Conservation (phyloP, 176 grass and related monocot species). For the Musa schizocarpa region DNA sequence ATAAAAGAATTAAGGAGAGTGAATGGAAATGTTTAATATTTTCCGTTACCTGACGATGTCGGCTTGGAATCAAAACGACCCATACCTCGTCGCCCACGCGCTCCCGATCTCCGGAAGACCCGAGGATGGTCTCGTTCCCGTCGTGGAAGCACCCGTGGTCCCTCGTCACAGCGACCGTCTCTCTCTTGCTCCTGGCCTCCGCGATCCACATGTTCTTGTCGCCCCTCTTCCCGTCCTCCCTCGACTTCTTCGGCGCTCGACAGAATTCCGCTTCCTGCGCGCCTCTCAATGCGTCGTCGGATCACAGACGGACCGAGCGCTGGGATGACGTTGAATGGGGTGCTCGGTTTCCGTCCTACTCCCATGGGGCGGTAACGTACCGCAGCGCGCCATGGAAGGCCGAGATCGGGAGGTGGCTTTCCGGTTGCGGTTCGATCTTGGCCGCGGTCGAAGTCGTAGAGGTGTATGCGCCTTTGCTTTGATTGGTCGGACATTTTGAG, state of each 20-base stretch:
- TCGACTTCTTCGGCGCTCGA: slow-evolving; percentile 34
- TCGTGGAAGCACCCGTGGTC: slow-evolving; percentile 42
- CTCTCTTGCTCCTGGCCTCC: slow-evolving; percentile 33
- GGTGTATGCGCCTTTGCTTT: slow-evolving; percentile 13
- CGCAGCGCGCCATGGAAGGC: slow-evolving; percentile 58
- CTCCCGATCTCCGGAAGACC: no score
- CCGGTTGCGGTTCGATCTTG: slow-evolving; percentile 35
- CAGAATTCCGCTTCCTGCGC: background rate
- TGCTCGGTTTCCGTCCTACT: slow-evolving; percentile 38
- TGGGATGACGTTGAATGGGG: background rate
- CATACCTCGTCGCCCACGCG: no score
- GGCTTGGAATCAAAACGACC: no score
- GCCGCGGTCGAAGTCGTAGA: slow-evolving; percentile 43
- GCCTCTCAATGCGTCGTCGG: slow-evolving; percentile 14
- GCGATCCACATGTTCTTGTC: slow-evolving; percentile 44
- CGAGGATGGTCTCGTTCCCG: background rate
- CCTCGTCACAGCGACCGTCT: slow-evolving; percentile 21
- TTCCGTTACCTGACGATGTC: no score
- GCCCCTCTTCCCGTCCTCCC: slow-evolving; percentile 40
- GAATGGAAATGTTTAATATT: no score
- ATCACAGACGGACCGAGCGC: background rate
- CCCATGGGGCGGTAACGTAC: slow-evolving; percentile 32
- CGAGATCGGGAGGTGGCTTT: slow-evolving; percentile 69
- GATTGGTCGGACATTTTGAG: background rate
- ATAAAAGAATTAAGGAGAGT: no score